Base-by-base conservation (phyloP, 208 protist species). In the Trypanosoma mega region DNA sequence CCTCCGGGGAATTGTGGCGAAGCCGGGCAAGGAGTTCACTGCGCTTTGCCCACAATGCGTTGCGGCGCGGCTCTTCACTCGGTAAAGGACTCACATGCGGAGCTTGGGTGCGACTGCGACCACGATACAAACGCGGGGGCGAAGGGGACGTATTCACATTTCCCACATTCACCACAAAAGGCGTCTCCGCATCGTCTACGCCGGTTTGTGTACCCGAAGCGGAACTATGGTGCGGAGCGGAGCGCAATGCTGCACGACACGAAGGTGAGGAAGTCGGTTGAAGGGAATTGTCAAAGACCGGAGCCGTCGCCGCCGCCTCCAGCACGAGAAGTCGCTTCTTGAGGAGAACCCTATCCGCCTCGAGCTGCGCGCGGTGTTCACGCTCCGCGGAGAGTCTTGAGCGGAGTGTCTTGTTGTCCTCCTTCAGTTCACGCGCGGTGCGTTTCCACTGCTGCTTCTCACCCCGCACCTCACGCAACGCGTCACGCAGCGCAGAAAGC, bases 301-400 rank as follows among this genome's bases (percentile, higher is more conserved):
- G n/a, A n/a, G n/a, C n/a, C n/a, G n/a, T n/a, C n/a, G n/a, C n/a
- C n/a, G n/a, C n/a, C 34, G 34, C 33, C 64, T 85, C 71, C 3
- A 55, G 37, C 16, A 72, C 53, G 45, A 74, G 76, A 18, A 80
- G 37, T n/a, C 65, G 69, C 64, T 86, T 82, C 69, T 86, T 86
- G 29, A 86, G 71, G 21, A 59, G 62, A 18, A 77, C 46, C 29
- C 68, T 70, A 48, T 74, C 68, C 37, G 69, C 62, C 55, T 82
- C 69, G 7, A 86, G 61, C 5, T 70, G 71, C 26, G 52, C 67
- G n/a, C 72, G 63, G 20, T 59, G 56, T 4, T 39, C 48, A 41
- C 72, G 49, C 11, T 65, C 31, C 5, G 18, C 51, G 1, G 41
- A 39, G 20, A 43, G 58, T 37, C n/a, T 57, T 52, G 36, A 61